phyloP scores from a whole-genome alignment of 179 eudicot species.

The Corrigiola litoralis region DNA sequence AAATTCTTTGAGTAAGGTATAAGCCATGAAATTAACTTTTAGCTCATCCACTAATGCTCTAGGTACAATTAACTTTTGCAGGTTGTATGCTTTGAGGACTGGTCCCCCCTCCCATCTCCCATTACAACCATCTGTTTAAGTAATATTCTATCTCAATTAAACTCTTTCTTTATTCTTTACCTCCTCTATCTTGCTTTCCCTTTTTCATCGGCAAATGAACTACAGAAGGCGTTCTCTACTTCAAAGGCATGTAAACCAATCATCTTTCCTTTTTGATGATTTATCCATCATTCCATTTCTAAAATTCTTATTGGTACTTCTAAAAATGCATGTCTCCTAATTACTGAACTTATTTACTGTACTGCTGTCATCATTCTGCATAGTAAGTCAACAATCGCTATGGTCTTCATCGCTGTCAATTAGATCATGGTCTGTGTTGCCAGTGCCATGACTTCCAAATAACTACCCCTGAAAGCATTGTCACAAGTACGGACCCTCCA shows the following conservation, averaged over 20 bases:
- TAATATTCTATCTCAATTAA: background rate
- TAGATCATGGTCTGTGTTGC: background rate
- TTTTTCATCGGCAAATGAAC: constrained; percentile 5
- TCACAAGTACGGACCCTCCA: background rate
- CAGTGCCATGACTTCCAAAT: background rate
- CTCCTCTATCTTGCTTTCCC: background rate
- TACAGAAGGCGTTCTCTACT: background rate
- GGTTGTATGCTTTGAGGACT: background rate
- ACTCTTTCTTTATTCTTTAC: background rate
- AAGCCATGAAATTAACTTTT: constrained; percentile 1
- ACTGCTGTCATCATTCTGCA: background rate
- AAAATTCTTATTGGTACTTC: too few relatives aligned
- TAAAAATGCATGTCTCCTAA: too few relatives aligned
- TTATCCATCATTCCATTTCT: too few relatives aligned
- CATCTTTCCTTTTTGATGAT: too few relatives aligned
- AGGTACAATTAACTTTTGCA: background rate
- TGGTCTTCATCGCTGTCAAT: background rate
- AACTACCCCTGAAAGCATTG: background rate
- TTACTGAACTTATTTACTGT: too few relatives aligned
- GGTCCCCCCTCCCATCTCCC: background rate
- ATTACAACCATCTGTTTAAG: background rate
- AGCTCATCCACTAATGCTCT: too few relatives aligned
- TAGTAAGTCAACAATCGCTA: background rate
- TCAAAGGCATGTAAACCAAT: too few relatives aligned
- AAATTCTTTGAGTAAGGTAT: constrained; percentile 18